Evolutionary conservation across 2,329 filamentous ascomycete genomes (phyloP).

Genomic region (Calonectria hongkongensis): DNA sequence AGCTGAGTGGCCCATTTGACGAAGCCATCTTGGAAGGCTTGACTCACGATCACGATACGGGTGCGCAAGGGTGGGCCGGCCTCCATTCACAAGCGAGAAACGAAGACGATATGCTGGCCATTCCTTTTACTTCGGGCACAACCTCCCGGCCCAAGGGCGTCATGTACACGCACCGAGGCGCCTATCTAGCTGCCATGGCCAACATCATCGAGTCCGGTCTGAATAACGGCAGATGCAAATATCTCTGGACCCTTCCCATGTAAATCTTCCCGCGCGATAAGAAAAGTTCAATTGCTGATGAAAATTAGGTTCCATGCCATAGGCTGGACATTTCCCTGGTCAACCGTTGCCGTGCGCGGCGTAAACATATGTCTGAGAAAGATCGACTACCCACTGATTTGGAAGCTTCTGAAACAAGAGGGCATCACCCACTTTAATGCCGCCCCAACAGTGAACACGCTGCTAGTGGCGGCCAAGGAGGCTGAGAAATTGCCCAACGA

Average conservation of each 20-base stretch:
- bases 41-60: constrained; percentile 79
- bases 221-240: constrained; percentile 84
- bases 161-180: constrained; percentile 90
- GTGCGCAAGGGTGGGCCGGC: constrained; percentile 83
- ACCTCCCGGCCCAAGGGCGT: constrained; percentile 95
- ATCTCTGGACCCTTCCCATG: constrained; percentile 96
- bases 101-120: constrained; percentile 88
- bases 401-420: constrained; percentile 90
- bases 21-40: constrained; percentile 88
- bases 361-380: constrained; percentile 96
- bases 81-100: constrained; percentile 81
- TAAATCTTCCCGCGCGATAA: constrained; percentile 69
- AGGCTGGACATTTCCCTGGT: constrained; percentile 94
- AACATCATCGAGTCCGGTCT: constrained; percentile 94
- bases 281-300: constrained; percentile 1
- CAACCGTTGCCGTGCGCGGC: constrained; percentile 93
- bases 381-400: constrained; percentile 95
- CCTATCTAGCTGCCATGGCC: constrained; percentile 87
- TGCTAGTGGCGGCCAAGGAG: constrained; percentile 87
- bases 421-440: constrained; percentile 96
- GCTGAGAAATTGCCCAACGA: constrained; percentile 81
- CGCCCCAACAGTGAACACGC: constrained; percentile 95
- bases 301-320: constrained; percentile 76
- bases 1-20: constrained; percentile 87
- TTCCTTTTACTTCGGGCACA: constrained; percentile 96